Evolutionary conservation across 768 basidiomycete species (phyloP).

Genomic region (Leccinum fibrillosum): DNA sequence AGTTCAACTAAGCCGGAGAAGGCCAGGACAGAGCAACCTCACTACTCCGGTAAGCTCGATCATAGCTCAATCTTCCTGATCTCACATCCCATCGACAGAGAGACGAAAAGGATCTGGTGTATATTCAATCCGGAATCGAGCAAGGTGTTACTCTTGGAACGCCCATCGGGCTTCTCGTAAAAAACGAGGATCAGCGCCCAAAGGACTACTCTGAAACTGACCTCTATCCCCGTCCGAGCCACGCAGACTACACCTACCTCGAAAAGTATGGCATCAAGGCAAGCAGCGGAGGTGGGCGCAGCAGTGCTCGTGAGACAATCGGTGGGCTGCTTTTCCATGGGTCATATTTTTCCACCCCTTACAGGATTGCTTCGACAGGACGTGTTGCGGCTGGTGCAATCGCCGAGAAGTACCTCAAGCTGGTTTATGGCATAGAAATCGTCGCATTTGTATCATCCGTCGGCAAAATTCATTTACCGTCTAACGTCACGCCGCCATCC

Average conservation of each 20-base stretch:
- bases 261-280: conserved; percentile 98
- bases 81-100: conserved; percentile 49
- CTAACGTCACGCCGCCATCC: conserved; percentile 41
- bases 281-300: conserved; percentile 92
- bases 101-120: conserved; percentile 93
- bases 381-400: conserved; percentile 98
- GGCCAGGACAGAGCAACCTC: conserved; percentile 95
- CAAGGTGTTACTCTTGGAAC: conserved; percentile 95
- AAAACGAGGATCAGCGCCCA: conserved; percentile 97
- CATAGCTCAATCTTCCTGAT: neutral
- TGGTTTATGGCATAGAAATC: conserved; percentile 87
- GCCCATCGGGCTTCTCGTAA: conserved; percentile 94
- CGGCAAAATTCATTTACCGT: conserved; percentile 84
- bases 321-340: conserved; percentile 44
- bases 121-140: conserved; percentile 91
- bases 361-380: conserved; percentile 41
- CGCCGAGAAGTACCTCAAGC: conserved; percentile 90
- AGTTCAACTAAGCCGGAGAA: conserved; percentile 80
- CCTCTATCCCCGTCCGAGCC: conserved; percentile 93
- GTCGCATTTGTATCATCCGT: conserved; percentile 97
- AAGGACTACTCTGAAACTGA: conserved; percentile 99
- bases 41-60: conserved; percentile 80
- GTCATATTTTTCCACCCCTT: conserved; percentile 1
- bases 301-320: conserved; percentile 95
- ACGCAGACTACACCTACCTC: conserved; percentile 97